Evolutionary conservation across 495 filamentous ascomycete genomes (phyloP).

Genomic region (Hyphodiscus hymeniophilus): DNA sequence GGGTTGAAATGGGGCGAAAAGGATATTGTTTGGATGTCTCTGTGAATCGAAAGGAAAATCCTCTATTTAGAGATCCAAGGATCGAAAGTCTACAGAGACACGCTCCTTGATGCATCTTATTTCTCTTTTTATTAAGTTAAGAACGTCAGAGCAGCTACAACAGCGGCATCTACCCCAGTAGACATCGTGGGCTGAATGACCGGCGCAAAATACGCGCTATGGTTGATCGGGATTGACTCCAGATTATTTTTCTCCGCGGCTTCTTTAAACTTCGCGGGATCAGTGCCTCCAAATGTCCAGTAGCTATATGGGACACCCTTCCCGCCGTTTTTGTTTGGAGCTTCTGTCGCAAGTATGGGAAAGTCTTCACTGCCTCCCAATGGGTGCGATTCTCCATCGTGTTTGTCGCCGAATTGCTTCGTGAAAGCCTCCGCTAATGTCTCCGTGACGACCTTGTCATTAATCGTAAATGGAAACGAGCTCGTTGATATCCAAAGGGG

Average conservation of each 20-base stretch:
- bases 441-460: conserved; percentile 36
- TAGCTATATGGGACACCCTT: conserved; percentile 43
- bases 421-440: conserved; percentile 33
- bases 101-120: too few relatives aligned
- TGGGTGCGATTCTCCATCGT: conserved; percentile 17
- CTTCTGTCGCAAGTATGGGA: conserved; percentile 41
- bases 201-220: conserved; percentile 53
- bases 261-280: conserved; percentile 12
- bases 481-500: conserved; percentile 31
- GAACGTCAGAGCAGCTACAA: conserved; percentile 43
- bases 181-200: conserved; percentile 51
- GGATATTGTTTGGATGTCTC: too few relatives aligned
- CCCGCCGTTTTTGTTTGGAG: conserved; percentile 16
- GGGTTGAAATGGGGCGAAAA: neutral
- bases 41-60: too few relatives aligned
- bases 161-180: conserved; percentile 47
- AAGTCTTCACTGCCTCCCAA: conserved; percentile 46
- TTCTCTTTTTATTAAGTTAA: conserved; percentile 14
- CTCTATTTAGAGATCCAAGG: too few relatives aligned
- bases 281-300: conserved; percentile 49
- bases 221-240: conserved; percentile 42
- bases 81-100: too few relatives aligned
- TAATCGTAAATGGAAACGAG: conserved; percentile 42
- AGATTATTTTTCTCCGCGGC: conserved; percentile 33
- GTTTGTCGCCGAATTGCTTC: conserved; percentile 32